Conservation (phyloP, 768 basidiomycete species). For the Cyclocybe aegerita region DNA sequence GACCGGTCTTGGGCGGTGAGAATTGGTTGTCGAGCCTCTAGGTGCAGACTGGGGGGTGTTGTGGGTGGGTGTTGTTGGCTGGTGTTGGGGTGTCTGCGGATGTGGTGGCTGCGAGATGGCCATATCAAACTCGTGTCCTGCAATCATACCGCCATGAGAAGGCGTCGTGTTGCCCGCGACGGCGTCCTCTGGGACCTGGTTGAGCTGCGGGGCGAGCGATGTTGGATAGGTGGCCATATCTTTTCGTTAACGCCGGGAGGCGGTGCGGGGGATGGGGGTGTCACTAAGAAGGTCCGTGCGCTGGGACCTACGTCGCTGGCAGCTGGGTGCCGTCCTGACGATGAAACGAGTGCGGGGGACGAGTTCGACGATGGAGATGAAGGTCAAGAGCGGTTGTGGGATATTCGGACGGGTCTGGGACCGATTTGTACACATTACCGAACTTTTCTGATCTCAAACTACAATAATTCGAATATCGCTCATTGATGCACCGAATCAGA, state of each 20-base stretch:
- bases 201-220: constrained; percentile 45
- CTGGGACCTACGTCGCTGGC: not conserved
- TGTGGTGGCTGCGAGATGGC: constrained; percentile 43
- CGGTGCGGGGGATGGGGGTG: not conserved
- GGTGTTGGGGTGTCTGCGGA: constrained; percentile 18
- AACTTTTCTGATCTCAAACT: too few relatives aligned
- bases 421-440: too few relatives aligned
- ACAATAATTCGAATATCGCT: too few relatives aligned
- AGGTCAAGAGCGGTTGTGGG: too few relatives aligned
- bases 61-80: constrained; percentile 19
- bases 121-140: constrained; percentile 68
- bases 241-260: constrained; percentile 13
- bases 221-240: constrained; percentile 42
- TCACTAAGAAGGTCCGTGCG: constrained; percentile 16
- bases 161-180: constrained; percentile 40
- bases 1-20: constrained; percentile 58
- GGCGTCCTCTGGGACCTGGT: constrained; percentile 49
- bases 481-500: too few relatives aligned
- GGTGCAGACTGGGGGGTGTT: constrained; percentile 25
- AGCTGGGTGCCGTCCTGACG: too few relatives aligned
- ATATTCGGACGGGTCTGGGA: too few relatives aligned
- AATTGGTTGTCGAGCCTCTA: constrained; percentile 28
- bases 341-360: too few relatives aligned
- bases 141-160: constrained; percentile 53
- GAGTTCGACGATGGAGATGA: too few relatives aligned